Base-by-base conservation (phyloP, 306 rosid species). In the Gillenia trifoliata region DNA sequence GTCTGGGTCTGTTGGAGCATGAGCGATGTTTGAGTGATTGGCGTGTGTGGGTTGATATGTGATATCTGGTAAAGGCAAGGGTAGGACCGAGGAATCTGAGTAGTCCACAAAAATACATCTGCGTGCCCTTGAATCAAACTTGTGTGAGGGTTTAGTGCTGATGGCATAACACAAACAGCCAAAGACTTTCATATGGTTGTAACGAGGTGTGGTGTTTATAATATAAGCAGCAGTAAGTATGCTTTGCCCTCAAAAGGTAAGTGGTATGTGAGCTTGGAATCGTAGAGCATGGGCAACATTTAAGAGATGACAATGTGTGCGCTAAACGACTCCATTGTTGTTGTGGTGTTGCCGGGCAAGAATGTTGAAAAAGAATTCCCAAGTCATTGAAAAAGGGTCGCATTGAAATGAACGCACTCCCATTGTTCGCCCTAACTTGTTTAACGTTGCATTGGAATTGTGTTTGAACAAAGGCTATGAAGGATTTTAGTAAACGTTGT, bases 261-360 rank as follows among this genome's bases (percentile, higher is more conserved):
- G 13, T 54, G 60, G 60, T 8, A 54, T 9, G 26, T 54, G 60
- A n/a, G 6, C 2, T 54, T 54, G 60, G 60, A 54, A 50, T 45
- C 19, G 0, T 45, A 45, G 7, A 45, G 19, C 19, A 45, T 0
- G 0, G 13, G 19, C 19, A 54, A 54, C 2, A 0, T 54, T 54
- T 54, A 54, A 54, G 26, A n/a, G 13, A 8, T 54, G 26, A 54
- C 5, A 0, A 54, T 54, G 13, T 54, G n/a, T 54, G 13, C 1
- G 2, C 60, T n/a, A 13, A 0, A n/a, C 6, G 13, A 54, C 5
- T 54, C 0, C 5, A 0, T n/a, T n/a, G n/a, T 54, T 54, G 5
- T 54, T 54, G 60, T 54, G 60, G 26, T 54, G 60, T 54, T 54
- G 26, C 6, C 8, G 6, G 13, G 60, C 26, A 54, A n/a, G 26